Conservation (phyloP, 495 filamentous ascomycete genomes). For the Penicillium herquei region DNA sequence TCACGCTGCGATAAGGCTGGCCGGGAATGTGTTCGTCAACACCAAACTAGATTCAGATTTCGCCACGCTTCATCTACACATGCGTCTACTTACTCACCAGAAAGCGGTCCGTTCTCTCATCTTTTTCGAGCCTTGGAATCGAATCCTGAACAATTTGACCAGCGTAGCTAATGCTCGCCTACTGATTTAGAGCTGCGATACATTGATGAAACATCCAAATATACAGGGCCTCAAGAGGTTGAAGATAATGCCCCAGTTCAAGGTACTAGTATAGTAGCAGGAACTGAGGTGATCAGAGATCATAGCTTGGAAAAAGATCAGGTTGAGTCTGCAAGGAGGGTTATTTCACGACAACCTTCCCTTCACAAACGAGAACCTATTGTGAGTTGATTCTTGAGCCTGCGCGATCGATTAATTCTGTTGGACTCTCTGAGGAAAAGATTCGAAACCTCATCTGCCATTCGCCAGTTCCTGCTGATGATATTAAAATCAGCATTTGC, state of each 20-base stretch:
- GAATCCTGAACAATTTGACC: not conserved
- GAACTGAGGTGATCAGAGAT: too few species aligned
- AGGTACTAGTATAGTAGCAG: too few species aligned
- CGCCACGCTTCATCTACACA: conserved; percentile 3
- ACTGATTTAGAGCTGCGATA: conserved; percentile 4
- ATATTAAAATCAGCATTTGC: not conserved
- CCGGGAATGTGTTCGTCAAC: conserved; percentile 11
- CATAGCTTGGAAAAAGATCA: too few species aligned
- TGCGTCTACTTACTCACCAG: not conserved
- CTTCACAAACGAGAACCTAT: not conserved
- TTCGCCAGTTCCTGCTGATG: not conserved
- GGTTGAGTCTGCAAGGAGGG: too few species aligned
- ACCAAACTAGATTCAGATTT: conserved; percentile 5
- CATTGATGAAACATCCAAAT: conserved; percentile 14
- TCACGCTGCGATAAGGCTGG: conserved; percentile 11
- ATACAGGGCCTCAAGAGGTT: not conserved
- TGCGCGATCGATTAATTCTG: not conserved
- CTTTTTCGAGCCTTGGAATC: not conserved
- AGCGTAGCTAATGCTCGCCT: not conserved
- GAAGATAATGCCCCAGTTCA: not conserved
- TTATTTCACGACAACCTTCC: too few species aligned
- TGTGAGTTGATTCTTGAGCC: not conserved
- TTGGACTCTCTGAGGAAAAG: too few species aligned
- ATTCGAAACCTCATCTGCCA: not conserved
- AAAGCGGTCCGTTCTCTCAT: not conserved